phyloP scores from a whole-genome alignment of 305 asterid species.

The Fraxinus xanthoxyloides region DNA sequence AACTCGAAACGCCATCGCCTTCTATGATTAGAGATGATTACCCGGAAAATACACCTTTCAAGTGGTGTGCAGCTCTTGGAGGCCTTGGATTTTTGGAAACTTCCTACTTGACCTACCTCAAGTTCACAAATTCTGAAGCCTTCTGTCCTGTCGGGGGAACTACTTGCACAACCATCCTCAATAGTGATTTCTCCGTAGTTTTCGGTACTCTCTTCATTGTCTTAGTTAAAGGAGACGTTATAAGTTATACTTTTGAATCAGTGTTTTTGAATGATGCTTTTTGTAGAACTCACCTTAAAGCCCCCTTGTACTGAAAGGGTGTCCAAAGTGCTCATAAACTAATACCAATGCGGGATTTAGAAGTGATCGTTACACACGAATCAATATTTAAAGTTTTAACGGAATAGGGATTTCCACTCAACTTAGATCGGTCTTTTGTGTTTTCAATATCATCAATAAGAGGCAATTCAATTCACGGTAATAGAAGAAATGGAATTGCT shows the following conservation, averaged over 20 bases:
- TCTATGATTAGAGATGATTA: constrained; percentile 26
- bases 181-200: constrained; percentile 69
- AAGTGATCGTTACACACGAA: neutral
- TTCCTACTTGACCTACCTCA: constrained; percentile 73
- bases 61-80: constrained; percentile 74
- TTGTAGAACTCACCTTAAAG: neutral
- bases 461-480: neutral
- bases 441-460: neutral
- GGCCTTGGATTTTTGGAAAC: constrained; percentile 86
- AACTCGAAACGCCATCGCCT: constrained; percentile 32
- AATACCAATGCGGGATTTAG: neutral
- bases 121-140: constrained; percentile 69
- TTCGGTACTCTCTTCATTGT: constrained; percentile 46
- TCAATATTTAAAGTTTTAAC: neutral
- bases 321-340: neutral
- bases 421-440: neutral
- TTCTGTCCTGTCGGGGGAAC: constrained; percentile 73
- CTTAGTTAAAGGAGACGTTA: neutral
- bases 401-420: neutral
- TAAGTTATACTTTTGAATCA: neutral
- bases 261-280: neutral
- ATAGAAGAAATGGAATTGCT: neutral
- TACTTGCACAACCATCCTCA: constrained; percentile 70
- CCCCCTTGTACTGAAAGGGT: neutral
- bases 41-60: constrained; percentile 45